Base-by-base conservation (phyloP, 2,329 filamentous ascomycete species). In the Lachnellula willkommii region DNA sequence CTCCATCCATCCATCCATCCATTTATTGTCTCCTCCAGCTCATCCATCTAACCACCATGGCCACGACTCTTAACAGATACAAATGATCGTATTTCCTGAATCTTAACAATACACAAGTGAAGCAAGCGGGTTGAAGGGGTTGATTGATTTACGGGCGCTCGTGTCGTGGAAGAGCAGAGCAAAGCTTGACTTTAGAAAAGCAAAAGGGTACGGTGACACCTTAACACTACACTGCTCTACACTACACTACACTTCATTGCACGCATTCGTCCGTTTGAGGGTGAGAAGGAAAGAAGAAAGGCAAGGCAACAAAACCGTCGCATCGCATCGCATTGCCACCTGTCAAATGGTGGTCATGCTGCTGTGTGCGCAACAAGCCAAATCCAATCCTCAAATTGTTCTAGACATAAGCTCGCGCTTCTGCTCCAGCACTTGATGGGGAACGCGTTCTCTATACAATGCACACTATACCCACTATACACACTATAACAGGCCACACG, bases 131-230 rank as follows among this genome's bases (percentile, higher is more conserved):
- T 32, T 60, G 47, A 57, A 55, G 58, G 56, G 50, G 47, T 52
- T 54, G 28, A 32, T 32, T 24, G 28, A 32, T 32, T 32, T 32
- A 51, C 43, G 55, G 52, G 55, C 53, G 56, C 57, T 61, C 58
- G 52, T 47, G 47, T 32, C 28, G 28, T 12, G 28, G 28, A 11
- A 32, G 28, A 12, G 9, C 28, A 32, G 28, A 12, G 50, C 50
- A 56, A 58, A 61, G 60, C 56, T 62, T 54, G 55, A 52, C 58
- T 57, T 52, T 28, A 17, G 53, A 59, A 45, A 9, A 53, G 22
- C 37, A 55, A 58, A 67, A 66, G 67, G 67, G 68, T 70, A 70
- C 59, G 67, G 68, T 70, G 58, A 68, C 66, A 68, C 65, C 63
- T 69, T 65, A 62, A 68, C 60, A 59, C 56, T 60, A 63, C 61